phyloP scores from a whole-genome alignment of 1,139 yeast genomes.

The Eremothecium sinecaudum region DNA sequence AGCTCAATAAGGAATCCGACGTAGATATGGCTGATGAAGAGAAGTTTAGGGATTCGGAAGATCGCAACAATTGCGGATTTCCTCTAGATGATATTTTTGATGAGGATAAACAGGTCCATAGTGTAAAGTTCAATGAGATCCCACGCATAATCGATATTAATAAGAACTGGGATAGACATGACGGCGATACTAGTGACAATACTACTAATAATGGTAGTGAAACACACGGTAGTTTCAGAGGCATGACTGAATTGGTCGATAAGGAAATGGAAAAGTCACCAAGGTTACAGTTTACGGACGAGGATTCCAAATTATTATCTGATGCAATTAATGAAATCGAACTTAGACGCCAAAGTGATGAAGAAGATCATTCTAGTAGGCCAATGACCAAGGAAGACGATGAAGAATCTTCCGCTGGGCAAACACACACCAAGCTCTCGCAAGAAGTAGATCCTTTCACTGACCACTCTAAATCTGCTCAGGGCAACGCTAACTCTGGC shows the following conservation, averaged over 20 bases:
- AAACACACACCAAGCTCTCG: too few relatives aligned
- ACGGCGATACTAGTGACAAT: conserved; percentile 1
- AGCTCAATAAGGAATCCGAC: conserved; percentile 2
- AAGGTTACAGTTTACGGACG: conserved; percentile 11
- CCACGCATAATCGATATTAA: conserved; percentile 6
- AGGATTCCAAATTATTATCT: conserved; percentile 12
- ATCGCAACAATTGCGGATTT: neutral
- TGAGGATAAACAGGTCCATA: conserved; percentile 12
- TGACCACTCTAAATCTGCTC: neutral
- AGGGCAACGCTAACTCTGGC: neutral
- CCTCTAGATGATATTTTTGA: conserved; percentile 21
- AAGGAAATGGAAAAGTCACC: conserved; percentile 13
- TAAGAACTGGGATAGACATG: conserved; percentile 3
- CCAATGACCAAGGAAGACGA: neutral
- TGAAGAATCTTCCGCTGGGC: neutral
- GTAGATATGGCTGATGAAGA: conserved; percentile 7
- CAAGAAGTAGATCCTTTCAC: conserved; percentile 1
- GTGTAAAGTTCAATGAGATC: conserved; percentile 20
- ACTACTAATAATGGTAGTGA: conserved; percentile 2
- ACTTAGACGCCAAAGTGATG: conserved; percentile 1
- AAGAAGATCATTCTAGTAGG: neutral
- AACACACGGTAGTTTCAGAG: neutral
- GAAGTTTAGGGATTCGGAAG: conserved; percentile 17
- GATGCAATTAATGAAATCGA: conserved; percentile 13
- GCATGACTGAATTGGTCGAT: neutral